Conservation (phyloP, 768 basidiomycete genomes). For the Ramaria sp. region DNA sequence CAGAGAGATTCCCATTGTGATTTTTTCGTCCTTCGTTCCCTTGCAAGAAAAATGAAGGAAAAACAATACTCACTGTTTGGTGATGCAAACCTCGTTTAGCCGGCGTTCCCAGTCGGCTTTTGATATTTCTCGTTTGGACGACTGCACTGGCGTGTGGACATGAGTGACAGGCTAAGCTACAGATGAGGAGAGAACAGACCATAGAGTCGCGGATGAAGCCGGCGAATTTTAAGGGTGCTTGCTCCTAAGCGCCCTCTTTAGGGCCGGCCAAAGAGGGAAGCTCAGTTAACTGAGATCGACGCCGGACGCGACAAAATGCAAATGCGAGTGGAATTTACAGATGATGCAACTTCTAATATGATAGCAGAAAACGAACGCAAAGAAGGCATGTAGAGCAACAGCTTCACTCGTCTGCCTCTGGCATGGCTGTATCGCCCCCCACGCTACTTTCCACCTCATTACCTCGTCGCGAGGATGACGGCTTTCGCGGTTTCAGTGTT, state of each 20-base stretch:
- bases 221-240: neutral
- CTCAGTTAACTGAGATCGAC: no score
- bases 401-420: neutral
- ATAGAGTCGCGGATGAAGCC: neutral
- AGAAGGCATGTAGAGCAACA: neutral
- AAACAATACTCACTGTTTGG: slow-evolving; percentile 70
- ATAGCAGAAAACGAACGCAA: neutral
- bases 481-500: neutral
- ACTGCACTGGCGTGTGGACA: slow-evolving; percentile 11
- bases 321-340: neutral
- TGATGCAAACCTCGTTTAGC: slow-evolving; percentile 70
- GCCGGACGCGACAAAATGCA: neutral
- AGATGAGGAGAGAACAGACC: slow-evolving; percentile 4
- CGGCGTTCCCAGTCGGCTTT: slow-evolving; percentile 82
- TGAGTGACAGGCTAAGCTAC: neutral
- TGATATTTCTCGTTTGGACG: slow-evolving; percentile 51
- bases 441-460: neutral
- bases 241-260: neutral
- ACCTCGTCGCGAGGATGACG: neutral
- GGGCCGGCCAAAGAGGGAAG: no score
- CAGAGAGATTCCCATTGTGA: slow-evolving; percentile 99
- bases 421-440: neutral
- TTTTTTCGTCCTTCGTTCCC: slow-evolving; percentile 46
- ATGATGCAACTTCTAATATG: neutral
- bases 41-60: slow-evolving; percentile 11